Conservation (phyloP, 345 rosid genomes). For the Noccaea caerulescens region DNA sequence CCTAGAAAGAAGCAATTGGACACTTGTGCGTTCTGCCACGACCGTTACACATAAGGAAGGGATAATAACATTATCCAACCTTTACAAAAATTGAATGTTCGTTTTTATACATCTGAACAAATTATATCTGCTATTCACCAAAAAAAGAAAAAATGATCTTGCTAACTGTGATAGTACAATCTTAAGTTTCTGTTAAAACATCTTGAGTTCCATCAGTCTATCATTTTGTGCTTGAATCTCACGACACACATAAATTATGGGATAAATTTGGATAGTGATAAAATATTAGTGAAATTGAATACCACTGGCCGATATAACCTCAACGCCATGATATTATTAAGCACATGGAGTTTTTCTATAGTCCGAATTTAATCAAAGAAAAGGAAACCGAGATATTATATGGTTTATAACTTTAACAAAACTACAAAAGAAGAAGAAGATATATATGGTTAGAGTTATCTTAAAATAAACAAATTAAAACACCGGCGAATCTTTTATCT, state of each 20-base stretch:
- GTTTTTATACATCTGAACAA: constrained; percentile 6
- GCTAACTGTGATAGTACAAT: background rate
- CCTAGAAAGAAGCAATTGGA: background rate
- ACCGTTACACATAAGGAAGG: constrained; percentile 10
- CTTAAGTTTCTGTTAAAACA: background rate
- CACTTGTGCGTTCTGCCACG: constrained; percentile 28
- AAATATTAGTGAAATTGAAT: too few relatives aligned
- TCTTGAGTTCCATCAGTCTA: too few relatives aligned
- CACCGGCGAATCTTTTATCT: constrained; percentile 24
- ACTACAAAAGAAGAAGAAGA: too few relatives aligned
- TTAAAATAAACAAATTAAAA: constrained; percentile 1
- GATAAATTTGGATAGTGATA: too few relatives aligned
- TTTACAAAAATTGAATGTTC: too few relatives aligned
- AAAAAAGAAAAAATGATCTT: too few relatives aligned
- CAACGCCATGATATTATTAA: background rate
- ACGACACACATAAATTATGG: too few relatives aligned
- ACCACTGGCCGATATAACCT: constrained; percentile 2
- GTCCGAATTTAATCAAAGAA: background rate
- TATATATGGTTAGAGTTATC: background rate
- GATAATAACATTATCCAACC: too few relatives aligned
- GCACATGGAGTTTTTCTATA: background rate
- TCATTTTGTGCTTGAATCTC: too few relatives aligned
- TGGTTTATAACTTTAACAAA: too few relatives aligned
- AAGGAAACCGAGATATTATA: too few relatives aligned
- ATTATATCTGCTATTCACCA: too few relatives aligned